These are phyloP conservation scores for Tripterygium wilfordii DNA, from an alignment of 177 flowering plant genomes.

Conservation along the genomic window DNA sequence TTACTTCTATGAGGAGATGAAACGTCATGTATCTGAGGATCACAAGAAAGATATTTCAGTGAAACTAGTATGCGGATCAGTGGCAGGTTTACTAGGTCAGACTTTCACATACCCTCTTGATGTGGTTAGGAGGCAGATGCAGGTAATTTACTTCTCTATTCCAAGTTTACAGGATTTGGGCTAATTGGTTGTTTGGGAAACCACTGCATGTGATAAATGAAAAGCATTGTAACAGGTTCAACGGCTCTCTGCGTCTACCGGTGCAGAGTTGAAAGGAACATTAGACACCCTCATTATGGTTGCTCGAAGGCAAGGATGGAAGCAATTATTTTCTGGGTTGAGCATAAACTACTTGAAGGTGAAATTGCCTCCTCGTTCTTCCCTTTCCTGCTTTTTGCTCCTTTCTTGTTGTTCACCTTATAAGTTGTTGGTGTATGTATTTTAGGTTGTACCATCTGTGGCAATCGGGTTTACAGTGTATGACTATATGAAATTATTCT, in stretches of 20 bases:
- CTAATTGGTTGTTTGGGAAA: neutral
- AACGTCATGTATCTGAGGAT: constrained; percentile 66
- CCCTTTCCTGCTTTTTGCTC: neutral
- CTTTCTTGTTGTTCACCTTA: neutral
- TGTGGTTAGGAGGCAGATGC: constrained; percentile 99
- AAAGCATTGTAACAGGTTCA: constrained; percentile 45
- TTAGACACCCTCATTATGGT: constrained; percentile 59
- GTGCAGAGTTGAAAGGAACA: constrained; percentile 56
- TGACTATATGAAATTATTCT: constrained; percentile 69
- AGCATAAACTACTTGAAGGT: constrained; percentile 96
- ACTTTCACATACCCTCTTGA: constrained; percentile 97
- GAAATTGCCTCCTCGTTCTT: neutral
- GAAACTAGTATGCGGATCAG: constrained; percentile 83
- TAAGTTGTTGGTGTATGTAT: neutral
- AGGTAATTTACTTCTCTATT: constrained; percentile 36
- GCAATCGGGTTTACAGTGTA: constrained; percentile 97
- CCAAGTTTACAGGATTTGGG: neutral
- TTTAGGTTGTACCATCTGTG: constrained; percentile 94
- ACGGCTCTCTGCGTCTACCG: constrained; percentile 32
- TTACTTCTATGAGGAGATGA: constrained; percentile 96
- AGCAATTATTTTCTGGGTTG: constrained; percentile 88
- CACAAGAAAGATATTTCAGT: constrained; percentile 60
- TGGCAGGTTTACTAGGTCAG: constrained; percentile 91
- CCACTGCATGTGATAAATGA: neutral
- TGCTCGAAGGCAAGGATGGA: constrained; percentile 76